Base-by-base conservation (phyloP, 495 filamentous ascomycete genomes). In the Choiromyces venosus region DNA sequence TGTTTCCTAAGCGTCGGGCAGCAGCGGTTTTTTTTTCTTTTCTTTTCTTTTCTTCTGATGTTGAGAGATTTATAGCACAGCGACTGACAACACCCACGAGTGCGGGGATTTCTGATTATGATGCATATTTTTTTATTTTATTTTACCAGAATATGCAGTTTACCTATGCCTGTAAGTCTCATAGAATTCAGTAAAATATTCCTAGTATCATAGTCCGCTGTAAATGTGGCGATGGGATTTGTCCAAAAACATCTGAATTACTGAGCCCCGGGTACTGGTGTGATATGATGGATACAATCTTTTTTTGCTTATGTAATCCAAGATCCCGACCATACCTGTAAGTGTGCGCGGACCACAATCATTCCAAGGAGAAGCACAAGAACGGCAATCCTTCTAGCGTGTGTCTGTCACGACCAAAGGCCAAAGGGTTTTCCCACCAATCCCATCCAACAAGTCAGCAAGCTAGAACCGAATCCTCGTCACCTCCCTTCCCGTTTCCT, bases 401-500 rank as follows among this genome's bases (percentile, higher is more conserved):
- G 44, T 33, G 52, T 61, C 25, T 33, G 52, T 33, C 52, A 61
- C 25, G 52, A 12, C 52, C 25, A 33, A 61, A 61, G 25, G n/a
- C n/a, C n/a, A n/a, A n/a, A n/a, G n/a, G n/a, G 25, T 10, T 33
- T 61, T 61, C 52, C 52, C 52, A 33, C 52, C 52, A 56, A 61
- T 61, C 52, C 52, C 52, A 33, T 61, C 52, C 52, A 12, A 33
- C 52, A 16, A 33, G 52, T 61, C 52, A 52, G 73, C 70, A 21
- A 74, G 37, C 69, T 72, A 78, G 68, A 74, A 75, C 76, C 67
- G 65, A 79, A 75, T 78, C 71, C 76, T 78, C 76, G 72, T 78
- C 76, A 73, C 76, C 73, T 69, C 74, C 73, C 72, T 71, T 70
- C 66, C 74, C 76, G 70, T 75, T 44, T 78, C 68, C 66, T 76